These are phyloP conservation scores for Blastocrithidia nonstop DNA, from an alignment of 208 protist species.

Conservation along the genomic window DNA sequence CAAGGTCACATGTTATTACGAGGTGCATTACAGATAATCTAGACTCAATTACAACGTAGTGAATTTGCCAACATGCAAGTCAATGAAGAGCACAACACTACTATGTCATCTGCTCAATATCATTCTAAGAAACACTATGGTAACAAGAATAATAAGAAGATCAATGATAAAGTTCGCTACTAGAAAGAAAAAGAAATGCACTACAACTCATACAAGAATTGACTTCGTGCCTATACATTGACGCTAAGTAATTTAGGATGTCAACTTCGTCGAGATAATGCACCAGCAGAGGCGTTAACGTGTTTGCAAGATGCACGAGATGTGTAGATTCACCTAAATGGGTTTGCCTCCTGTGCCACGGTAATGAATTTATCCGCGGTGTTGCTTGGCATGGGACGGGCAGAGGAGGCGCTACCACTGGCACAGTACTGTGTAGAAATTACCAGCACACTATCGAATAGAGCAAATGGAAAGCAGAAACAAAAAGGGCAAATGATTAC, in stretches of 20 bases:
- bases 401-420: conserved; percentile 40
- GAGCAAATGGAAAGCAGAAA: neutral
- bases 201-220: conserved; percentile 14
- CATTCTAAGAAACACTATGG: too few relatives aligned
- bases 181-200: neutral
- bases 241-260: conserved; percentile 78
- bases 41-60: too few relatives aligned
- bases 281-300: conserved; percentile 20
- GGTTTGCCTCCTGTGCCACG: conserved; percentile 62
- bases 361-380: conserved; percentile 79
- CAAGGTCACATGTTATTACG: conserved; percentile 15
- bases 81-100: too few relatives aligned
- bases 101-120: too few relatives aligned
- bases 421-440: conserved; percentile 42
- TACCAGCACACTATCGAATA: conserved; percentile 6
- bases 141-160: neutral
- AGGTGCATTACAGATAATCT: conserved; percentile 17
- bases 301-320: conserved; percentile 28
- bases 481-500: neutral
- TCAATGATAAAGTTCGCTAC: neutral
- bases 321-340: conserved; percentile 36
- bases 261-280: conserved; percentile 36
- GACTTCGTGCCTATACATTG: conserved; percentile 44
- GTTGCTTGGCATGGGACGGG: conserved; percentile 26
- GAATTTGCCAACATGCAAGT: too few relatives aligned